Evolutionary conservation across 1,139 yeast genomes (phyloP), one percentile per base, ranked within the genome.

Genomic region (Diutina neorugosa): DNA sequence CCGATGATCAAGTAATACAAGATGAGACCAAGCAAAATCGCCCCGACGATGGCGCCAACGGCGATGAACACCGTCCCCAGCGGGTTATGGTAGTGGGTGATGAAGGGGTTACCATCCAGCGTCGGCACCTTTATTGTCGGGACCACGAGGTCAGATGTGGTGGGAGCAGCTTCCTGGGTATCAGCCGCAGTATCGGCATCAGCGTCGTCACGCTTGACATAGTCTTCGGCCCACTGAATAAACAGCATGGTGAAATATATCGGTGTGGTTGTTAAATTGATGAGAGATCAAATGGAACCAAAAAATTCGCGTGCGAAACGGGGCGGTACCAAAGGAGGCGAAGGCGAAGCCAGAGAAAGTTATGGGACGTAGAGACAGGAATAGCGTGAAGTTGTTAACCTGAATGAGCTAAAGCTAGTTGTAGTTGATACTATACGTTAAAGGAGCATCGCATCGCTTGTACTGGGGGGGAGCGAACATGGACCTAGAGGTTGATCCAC

Each of bases 31-130:
- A 78, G 60, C 27, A 76, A 67, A 16, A 82, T 68, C 25, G 78
- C 80, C 1, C 84, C 87, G 3, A 84, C 80, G 49, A 83, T 73
- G 12, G 84, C 73, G 0, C 94, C 96, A 31, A 86, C 85, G 0
- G 87, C 86, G 56, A 87, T 86, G 66, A 86, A 87, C 2, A 87
- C 90, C 0, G 93, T 84, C 1, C 96, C 95, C 53, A 78, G 73
- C 1, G 89, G 86, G 53, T 74, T 71, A 40, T 62, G 65, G 12
- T 79, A 69, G 52, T 73, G 67, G 57, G 76, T 66, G 42, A 87
- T 73, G 62, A 76, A 82, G 11, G 96, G 96, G 65, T 86, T 86
- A 52, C 69, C 64, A 49, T 64, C 61, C 43, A 73, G 73, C 27
- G 82, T 69, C 0, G 95, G 95, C 31, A 44, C 48, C 48, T 44